Base-by-base conservation (phyloP, 306 rosid genomes). In the Malus asiatica region DNA sequence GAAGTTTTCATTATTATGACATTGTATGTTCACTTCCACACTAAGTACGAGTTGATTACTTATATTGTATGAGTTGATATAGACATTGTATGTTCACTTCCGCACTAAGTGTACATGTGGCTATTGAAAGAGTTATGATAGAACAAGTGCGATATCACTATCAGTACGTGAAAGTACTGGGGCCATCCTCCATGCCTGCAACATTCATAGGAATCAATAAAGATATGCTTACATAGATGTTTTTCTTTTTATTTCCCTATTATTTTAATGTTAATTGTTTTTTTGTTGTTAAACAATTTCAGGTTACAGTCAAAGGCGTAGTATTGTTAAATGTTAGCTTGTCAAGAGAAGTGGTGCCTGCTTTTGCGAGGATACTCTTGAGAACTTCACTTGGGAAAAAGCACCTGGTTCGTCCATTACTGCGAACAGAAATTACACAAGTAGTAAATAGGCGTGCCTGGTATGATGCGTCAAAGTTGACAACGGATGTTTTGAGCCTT, bases 371-470 rank as follows among this genome's bases (percentile, higher is more conserved):
- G 84, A 93, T 93, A 81, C 91, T 91, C 70, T 78, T 93, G 76
- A 93, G 92, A 64, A 91, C 98, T 48, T 90, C 97, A 69, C 96
- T 91, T 29, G 98, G 98, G 70, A 93, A 91, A 85, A 91, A 92
- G 86, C 97, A 93, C 79, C 77, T 91, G 82, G 98, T 93, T 72
- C 96, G 96, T 57, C 93, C 98, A 70, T 82, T 93, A 58, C 84
- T 93, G 44, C 89, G 98, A 76, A 90, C 90, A 18, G 97, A 93
- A 86, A 87, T 93, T 74, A 84, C 93, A 33, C 98, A 91, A 79
- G 98, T 93, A 70, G 97, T 93, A 75, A 93, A 91, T 85, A 85
- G 96, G 74, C 93, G 84, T 52, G 96, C 98, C 35, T 93, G 98
- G 98, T 88, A 89, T 23, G 92, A 93, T 40, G 85, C 93, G 35